Evolutionary conservation across 148 eudicot species (phyloP).

Genomic region (Selenicereus undatus): DNA sequence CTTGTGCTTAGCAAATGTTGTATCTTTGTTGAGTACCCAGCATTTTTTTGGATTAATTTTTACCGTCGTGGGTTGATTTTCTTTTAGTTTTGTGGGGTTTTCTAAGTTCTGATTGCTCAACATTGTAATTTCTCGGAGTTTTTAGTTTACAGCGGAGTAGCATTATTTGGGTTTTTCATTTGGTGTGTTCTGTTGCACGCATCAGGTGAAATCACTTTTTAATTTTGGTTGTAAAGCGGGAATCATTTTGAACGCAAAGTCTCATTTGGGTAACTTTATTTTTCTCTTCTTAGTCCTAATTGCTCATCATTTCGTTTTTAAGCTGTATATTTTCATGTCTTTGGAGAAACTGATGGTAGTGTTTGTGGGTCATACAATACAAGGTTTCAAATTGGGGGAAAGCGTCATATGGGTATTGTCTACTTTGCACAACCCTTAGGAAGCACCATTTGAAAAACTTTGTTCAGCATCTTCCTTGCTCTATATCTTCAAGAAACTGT

Average conservation of each 20-base stretch:
- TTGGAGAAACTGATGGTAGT: neutral
- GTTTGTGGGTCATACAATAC: neutral
- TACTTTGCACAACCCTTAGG: neutral
- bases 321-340: neutral
- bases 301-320: neutral
- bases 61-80: neutral
- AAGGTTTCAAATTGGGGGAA: neutral
- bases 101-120: neutral
- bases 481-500: too few species aligned
- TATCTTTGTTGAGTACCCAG: neutral
- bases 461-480: too few species aligned
- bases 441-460: neutral
- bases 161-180: neutral
- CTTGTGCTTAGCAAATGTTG: slow-evolving; percentile 1
- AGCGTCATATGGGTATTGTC: neutral
- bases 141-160: neutral
- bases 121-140: neutral
- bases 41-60: neutral
- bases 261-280: neutral
- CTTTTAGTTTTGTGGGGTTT: neutral
- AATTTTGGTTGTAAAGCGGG: neutral
- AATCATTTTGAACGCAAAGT: neutral
- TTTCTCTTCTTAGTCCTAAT: neutral
- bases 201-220: neutral
- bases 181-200: neutral